phyloP scores from a whole-genome alignment of 805 yeast genomes.

The Gaillardinia entomophila region DNA sequence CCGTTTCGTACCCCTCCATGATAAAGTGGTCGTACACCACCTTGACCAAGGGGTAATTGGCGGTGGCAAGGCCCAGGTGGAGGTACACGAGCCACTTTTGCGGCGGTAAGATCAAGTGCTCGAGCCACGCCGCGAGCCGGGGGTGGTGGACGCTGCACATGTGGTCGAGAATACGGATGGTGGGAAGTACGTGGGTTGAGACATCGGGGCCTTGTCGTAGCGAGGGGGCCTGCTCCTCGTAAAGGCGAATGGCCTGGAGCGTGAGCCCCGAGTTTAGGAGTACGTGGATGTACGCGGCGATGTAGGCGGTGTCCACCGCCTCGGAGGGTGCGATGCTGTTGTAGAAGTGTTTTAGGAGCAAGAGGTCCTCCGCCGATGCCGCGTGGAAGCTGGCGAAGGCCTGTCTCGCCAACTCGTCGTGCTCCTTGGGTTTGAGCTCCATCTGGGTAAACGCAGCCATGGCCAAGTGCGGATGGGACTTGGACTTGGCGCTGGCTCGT shows the following conservation, averaged over 20 bases:
- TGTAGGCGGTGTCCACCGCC: neutral
- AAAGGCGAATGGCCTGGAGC: conserved; percentile 1
- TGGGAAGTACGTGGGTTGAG: neutral
- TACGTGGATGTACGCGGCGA: neutral
- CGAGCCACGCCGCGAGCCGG: neutral
- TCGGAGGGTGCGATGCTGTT: too few species aligned
- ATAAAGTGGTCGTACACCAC: conserved; percentile 21
- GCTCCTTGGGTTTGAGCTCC: too few species aligned
- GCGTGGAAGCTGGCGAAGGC: too few species aligned
- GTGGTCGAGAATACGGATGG: neutral
- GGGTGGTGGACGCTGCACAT: neutral
- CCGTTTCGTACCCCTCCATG: conserved; percentile 19
- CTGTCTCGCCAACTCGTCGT: too few species aligned
- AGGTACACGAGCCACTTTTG: conserved; percentile 18
- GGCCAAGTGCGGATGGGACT: too few species aligned
- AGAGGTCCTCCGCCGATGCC: too few species aligned
- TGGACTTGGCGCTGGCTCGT: too few species aligned
- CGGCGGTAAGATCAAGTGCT: neutral
- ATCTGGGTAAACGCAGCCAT: too few species aligned
- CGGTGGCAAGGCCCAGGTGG: conserved; percentile 14
- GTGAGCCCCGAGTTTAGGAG: neutral
- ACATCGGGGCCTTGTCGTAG: too few species aligned
- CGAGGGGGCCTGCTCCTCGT: neutral
- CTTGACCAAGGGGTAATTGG: conserved; percentile 23
- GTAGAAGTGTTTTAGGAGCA: too few species aligned